Conservation (phyloP, 352 stramenopile genomes). For the Poterioochromonas sp. region DNA sequence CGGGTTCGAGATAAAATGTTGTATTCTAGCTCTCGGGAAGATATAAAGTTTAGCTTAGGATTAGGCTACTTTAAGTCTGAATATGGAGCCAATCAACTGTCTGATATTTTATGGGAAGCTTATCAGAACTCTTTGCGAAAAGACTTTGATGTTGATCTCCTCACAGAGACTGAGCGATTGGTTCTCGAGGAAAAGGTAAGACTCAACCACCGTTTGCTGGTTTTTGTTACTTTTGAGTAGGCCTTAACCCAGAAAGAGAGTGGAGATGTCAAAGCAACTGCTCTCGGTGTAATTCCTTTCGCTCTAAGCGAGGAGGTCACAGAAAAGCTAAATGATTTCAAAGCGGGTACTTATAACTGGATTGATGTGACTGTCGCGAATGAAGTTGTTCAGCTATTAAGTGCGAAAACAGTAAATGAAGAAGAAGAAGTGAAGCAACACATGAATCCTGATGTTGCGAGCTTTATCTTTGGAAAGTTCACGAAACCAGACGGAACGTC, state of each 20-base stretch:
- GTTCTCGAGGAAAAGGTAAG: conserved; percentile 34
- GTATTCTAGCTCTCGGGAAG: conserved; percentile 75
- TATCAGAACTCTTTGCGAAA: conserved; percentile 61
- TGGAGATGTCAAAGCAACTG: conserved; percentile 56
- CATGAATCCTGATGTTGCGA: conserved; percentile 15
- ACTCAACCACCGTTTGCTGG: conserved; percentile 58
- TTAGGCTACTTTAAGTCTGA: conserved; percentile 77
- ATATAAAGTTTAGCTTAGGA: conserved; percentile 73
- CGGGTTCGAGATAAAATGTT: conserved; percentile 73
- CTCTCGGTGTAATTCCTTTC: conserved; percentile 75
- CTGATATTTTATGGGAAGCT: conserved; percentile 63
- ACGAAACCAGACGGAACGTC: not conserved
- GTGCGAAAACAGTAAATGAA: conserved; percentile 48
- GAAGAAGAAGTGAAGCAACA: conserved; percentile 38
- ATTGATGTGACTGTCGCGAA: conserved; percentile 56
- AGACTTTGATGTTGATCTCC: conserved; percentile 59
- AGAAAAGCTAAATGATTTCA: conserved; percentile 62
- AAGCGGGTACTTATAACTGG: conserved; percentile 70
- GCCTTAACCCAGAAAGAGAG: conserved; percentile 1
- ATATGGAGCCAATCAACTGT: conserved; percentile 63
- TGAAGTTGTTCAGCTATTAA: conserved; percentile 19
- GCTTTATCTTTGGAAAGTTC: not conserved
- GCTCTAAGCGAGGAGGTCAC: conserved; percentile 63
- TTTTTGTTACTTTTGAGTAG: conserved; percentile 2
- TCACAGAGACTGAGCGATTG: conserved; percentile 63